Conservation (phyloP, 1,284 basidiomycete genomes). For the Paramarasmius palmivorus region DNA sequence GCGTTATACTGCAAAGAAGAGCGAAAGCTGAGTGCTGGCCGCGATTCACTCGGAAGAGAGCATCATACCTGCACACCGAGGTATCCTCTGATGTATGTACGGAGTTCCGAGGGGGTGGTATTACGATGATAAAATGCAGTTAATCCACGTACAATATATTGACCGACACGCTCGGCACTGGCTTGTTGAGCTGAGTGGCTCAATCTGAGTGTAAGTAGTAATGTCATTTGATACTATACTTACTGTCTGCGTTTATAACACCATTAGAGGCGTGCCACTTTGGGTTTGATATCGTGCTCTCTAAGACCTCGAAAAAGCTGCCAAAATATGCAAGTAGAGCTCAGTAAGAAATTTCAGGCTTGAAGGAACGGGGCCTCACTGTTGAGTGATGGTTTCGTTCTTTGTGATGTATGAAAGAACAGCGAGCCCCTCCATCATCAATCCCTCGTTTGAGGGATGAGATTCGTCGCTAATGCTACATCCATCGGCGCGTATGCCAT, state of each 20-base stretch:
- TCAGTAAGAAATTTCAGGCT: background rate
- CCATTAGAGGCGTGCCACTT: background rate
- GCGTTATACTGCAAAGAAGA: conserved; percentile 13
- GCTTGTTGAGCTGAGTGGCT: background rate
- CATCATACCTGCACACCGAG: conserved; percentile 12
- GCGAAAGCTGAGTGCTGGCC: background rate
- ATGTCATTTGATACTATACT: background rate
- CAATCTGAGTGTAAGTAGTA: background rate
- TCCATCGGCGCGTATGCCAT: background rate
- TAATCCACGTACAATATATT: conserved; percentile 5
- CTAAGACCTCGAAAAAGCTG: background rate
- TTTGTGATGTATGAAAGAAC: background rate
- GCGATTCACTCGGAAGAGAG: too few relatives aligned
- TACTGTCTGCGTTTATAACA: background rate
- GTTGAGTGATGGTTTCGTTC: background rate
- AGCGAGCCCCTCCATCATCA: background rate
- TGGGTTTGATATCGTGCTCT: background rate
- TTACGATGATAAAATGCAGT: conserved; percentile 8
- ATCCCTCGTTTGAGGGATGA: background rate
- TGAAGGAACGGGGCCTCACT: background rate
- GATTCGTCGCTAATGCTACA: background rate
- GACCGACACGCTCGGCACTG: background rate
- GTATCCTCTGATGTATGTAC: conserved; percentile 6
- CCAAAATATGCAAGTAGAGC: background rate
- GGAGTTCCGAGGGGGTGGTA: conserved; percentile 2